Evolutionary conservation across 2,329 filamentous ascomycete genomes (phyloP).

Genomic region (Plenodomus tracheiphilus): DNA sequence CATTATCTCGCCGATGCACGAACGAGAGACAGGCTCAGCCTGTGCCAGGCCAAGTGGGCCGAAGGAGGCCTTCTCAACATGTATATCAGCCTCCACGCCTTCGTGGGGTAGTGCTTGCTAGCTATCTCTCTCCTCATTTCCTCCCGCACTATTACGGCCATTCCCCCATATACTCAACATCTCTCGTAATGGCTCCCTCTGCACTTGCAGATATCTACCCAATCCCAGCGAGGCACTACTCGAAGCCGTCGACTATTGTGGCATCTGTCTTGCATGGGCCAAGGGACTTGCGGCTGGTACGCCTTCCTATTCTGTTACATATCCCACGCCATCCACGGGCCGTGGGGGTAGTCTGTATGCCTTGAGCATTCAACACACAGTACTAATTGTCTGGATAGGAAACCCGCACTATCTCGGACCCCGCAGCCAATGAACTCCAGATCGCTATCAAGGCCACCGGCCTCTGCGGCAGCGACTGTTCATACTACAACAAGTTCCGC

Average conservation of each 20-base stretch:
- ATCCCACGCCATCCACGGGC: slow-evolving; percentile 38
- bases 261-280: slow-evolving; percentile 49
- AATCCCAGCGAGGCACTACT: slow-evolving; percentile 44
- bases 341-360: slow-evolving; percentile 36
- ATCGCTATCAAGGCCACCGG: slow-evolving; percentile 67
- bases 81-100: slow-evolving; percentile 46
- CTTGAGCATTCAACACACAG: slow-evolving; percentile 12
- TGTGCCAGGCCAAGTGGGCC: slow-evolving; percentile 33
- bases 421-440: slow-evolving; percentile 63
- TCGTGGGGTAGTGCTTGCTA: slow-evolving; percentile 41
- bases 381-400: slow-evolving; percentile 50
- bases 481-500: slow-evolving; percentile 73
- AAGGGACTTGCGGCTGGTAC: slow-evolving; percentile 49
- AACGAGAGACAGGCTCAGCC: slow-evolving; percentile 35
- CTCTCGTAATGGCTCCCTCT: slow-evolving; percentile 47
- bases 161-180: slow-evolving; percentile 20
- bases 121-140: slow-evolving; percentile 28
- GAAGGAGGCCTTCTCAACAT: slow-evolving; percentile 27
- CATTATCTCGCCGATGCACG: slow-evolving; percentile 45
- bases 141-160: slow-evolving; percentile 25
- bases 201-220: slow-evolving; percentile 45
- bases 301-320: slow-evolving; percentile 36
- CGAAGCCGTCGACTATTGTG: slow-evolving; percentile 43
- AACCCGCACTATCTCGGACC: slow-evolving; percentile 58
- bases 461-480: slow-evolving; percentile 71